phyloP scores from a whole-genome alignment of 1,139 yeast genomes.

The Candida glucosophila region DNA sequence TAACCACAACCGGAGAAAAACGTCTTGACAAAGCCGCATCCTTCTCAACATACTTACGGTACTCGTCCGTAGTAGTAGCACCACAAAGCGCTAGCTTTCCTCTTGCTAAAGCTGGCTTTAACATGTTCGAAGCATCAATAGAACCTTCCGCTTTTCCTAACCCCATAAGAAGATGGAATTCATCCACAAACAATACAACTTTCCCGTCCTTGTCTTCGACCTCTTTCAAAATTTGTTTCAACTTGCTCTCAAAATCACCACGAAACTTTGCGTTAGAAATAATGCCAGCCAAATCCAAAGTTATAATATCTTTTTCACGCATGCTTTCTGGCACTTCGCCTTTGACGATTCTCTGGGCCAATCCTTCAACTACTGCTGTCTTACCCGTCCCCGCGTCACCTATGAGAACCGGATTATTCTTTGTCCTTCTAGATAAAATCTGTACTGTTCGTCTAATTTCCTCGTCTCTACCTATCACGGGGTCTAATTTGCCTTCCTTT shows the following conservation, averaged over 20 bases:
- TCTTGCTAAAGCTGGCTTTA: conserved; percentile 91
- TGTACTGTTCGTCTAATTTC: conserved; percentile 91
- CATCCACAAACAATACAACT: conserved; percentile 84
- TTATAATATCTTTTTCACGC: conserved; percentile 73
- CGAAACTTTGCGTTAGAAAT: conserved; percentile 92
- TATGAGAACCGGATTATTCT: conserved; percentile 87
- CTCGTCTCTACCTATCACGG: conserved; percentile 94
- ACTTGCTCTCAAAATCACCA: conserved; percentile 91
- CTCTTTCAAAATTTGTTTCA: conserved; percentile 77
- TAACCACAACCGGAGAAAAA: conserved; percentile 79
- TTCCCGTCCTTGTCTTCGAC: conserved; percentile 76
- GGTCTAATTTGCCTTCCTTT: conserved; percentile 83
- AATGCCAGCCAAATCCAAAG: conserved; percentile 80
- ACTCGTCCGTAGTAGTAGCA: conserved; percentile 89
- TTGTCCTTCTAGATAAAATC: conserved; percentile 83
- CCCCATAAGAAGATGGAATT: conserved; percentile 83
- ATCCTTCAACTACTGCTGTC: conserved; percentile 92
- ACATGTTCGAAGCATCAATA: conserved; percentile 87
- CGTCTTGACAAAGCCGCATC: conserved; percentile 90
- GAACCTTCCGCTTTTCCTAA: conserved; percentile 94
- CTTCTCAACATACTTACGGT: conserved; percentile 78
- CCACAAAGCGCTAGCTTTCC: conserved; percentile 93
- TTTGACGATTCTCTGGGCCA: conserved; percentile 84
- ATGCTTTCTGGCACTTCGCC: conserved; percentile 94
- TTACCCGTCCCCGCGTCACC: conserved; percentile 98